A percentile compares a stretch with the other conserved stretches of the same genome.
phyloP scores from a whole-genome alignment of 371 early-diverging fungal genomes.

The Choanephora cucurbitarum region DNA sequence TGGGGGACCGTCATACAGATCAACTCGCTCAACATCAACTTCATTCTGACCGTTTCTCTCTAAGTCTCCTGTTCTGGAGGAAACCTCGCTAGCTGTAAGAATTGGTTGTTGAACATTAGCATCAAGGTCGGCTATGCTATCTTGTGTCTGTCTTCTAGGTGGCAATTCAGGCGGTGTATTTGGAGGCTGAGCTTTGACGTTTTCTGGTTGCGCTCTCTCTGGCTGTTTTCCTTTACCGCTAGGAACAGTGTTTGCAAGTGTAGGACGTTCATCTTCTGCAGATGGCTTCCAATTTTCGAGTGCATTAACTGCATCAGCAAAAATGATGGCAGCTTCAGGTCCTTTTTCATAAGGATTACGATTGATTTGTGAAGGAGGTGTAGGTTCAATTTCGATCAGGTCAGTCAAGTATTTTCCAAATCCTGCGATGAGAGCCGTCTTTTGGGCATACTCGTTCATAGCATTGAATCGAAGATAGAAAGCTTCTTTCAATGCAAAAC shows the following conservation, averaged over 20 bases:
- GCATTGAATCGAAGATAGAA: constrained; percentile 55
- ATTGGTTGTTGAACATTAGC: constrained; percentile 13
- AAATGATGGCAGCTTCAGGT: constrained; percentile 35
- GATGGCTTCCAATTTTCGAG: constrained; percentile 43
- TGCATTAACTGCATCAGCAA: constrained; percentile 45
- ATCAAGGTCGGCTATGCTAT: constrained; percentile 1
- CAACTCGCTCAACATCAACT: constrained; percentile 26
- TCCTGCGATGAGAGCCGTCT: constrained; percentile 47
- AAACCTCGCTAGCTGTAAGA: constrained; percentile 19
- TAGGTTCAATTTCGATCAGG: constrained; percentile 45
- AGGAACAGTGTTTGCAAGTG: constrained; percentile 20
- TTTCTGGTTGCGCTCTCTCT: not conserved
- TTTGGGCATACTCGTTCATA: constrained; percentile 47
- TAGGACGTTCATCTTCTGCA: constrained; percentile 44
- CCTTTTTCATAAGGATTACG: constrained; percentile 41
- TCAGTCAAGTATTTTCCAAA: constrained; percentile 54
- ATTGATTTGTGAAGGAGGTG: constrained; percentile 24
- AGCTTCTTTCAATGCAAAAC: constrained; percentile 52
- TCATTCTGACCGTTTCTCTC: constrained; percentile 26
- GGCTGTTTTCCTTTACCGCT: constrained; percentile 22
- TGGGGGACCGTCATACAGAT: constrained; percentile 46
- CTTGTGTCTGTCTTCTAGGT: constrained; percentile 12
- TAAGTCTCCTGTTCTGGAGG: constrained; percentile 29
- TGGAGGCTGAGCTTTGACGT: not conserved
- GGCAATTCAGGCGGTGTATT: constrained; percentile 20